Evolutionary conservation across 495 filamentous ascomycete genomes (phyloP), one percentile per base, ranked within the genome.

Genomic region (Immersiella caudata): DNA sequence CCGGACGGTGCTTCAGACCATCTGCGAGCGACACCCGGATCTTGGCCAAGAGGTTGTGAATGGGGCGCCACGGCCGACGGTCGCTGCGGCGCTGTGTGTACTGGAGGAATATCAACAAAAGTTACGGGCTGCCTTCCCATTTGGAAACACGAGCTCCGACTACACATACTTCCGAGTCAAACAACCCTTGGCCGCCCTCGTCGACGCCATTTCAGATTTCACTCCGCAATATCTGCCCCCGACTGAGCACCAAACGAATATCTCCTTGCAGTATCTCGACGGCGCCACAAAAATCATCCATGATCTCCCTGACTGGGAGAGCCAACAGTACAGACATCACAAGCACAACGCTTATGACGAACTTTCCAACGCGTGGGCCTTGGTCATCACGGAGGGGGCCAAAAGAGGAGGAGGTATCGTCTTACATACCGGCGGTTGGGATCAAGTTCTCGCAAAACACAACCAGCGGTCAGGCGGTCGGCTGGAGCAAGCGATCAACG

Each of bases 261-360:
- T 88, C 12, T 96, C 93, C 6, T 79, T 99, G 67, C 88, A 87
- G 65, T 99, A 91, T 73, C 86, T 99, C 27, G 93, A 99, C 66
- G 90, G 87, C 24, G 95, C 89, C 20, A 99, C 94, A 16, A 89
- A 94, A 60, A 85, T 97, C 52, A 90, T 98, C 55, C 94, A 98
- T 76, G 85, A 87, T 18, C 81, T 99, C 49, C 95, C 95, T 6
- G 86, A 92, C 59, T 98, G 92, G 91, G 90, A 90, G 68, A 91
- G 87, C 62, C 91, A 89, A 50, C 86, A 90, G 68, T 90, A 98
- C 76, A 94, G 93, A 65, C 84, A 95, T 69, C 91, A 95, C 81
- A 97, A 97, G 76, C 88, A 95, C 68, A 92, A 92, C 68, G 93
- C 94, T 16, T 98, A 98, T 75, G 94, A 99, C 71, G 96, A 97